phyloP scores from a whole-genome alignment of 2,329 filamentous ascomycete species.

The Neonectria faginata region DNA sequence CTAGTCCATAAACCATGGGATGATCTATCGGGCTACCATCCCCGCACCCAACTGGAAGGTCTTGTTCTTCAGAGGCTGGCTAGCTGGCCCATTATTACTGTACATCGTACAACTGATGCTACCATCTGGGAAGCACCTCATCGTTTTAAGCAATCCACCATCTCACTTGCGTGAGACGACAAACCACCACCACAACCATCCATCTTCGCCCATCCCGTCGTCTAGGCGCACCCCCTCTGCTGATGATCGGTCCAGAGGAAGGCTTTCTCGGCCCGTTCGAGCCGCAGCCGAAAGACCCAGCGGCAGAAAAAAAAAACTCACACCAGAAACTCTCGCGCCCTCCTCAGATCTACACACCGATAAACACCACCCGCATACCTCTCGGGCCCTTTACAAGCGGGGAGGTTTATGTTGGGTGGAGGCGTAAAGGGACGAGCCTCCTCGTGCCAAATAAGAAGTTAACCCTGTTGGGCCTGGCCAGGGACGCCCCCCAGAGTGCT shows the following conservation, averaged over 20 bases:
- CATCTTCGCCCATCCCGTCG: neutral
- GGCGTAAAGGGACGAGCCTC: constrained; percentile 1
- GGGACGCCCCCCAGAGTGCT: constrained; percentile 2
- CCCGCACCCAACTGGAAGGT: constrained; percentile 2
- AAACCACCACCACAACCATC: neutral
- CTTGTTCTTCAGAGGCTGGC: neutral
- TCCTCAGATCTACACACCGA: neutral
- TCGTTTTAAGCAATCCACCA: neutral
- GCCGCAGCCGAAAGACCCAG: neutral
- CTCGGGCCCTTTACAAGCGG: neutral
- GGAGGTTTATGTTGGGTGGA: constrained; percentile 6
- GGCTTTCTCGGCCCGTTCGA: constrained; percentile 8
- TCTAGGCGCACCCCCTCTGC: neutral
- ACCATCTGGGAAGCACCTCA: neutral
- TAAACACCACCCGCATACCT: neutral
- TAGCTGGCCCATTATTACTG: neutral
- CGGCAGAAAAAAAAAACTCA: neutral
- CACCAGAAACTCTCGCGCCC: neutral
- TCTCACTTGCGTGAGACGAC: neutral
- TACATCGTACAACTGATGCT: neutral
- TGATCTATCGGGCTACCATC: constrained; percentile 26
- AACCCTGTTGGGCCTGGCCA: constrained; percentile 15
- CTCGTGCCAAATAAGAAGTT: neutral
- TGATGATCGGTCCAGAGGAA: neutral
- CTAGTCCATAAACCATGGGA: constrained; percentile 13